phyloP scores from a whole-genome alignment of 169 alveolate species.

The Plasmodium gonderi region DNA sequence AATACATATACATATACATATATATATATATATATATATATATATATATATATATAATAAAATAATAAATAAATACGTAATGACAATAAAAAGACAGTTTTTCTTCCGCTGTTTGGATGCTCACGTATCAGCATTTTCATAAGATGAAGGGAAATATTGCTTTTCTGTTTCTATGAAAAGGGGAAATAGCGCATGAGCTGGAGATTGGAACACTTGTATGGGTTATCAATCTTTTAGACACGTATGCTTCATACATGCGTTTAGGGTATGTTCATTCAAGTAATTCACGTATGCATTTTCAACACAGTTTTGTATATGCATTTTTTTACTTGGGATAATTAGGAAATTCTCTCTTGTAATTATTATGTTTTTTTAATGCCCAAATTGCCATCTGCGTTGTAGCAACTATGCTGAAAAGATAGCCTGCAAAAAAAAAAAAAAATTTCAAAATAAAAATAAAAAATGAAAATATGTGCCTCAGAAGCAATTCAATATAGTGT shows the following conservation, averaged over 20 bases:
- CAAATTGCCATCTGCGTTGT: slow-evolving; percentile 92
- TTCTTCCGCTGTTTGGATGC: background rate
- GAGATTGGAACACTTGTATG: background rate
- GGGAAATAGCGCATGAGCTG: background rate
- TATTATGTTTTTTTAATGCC: slow-evolving; percentile 94
- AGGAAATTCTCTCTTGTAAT: slow-evolving; percentile 91
- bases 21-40: too few relatives aligned
- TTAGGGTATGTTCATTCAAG: too few relatives aligned
- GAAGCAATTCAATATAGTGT: background rate
- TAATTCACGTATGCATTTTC: background rate
- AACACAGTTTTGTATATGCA: background rate
- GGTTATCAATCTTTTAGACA: background rate
- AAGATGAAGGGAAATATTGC: slow-evolving; percentile 93
- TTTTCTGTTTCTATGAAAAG: slow-evolving; percentile 82
- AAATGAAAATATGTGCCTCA: background rate
- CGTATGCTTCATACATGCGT: too few relatives aligned
- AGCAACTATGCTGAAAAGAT: slow-evolving; percentile 82
- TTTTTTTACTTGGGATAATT: slow-evolving; percentile 85
- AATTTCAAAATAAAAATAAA: slow-evolving; percentile 1
- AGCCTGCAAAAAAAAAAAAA: slow-evolving; percentile 68
- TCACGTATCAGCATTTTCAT: slow-evolving; percentile 65
- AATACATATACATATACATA: background rate
- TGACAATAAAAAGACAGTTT: background rate
- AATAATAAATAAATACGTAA: background rate
- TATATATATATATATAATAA: too few relatives aligned